These are phyloP conservation scores for Epichloe uncinata DNA, from an alignment of 2,329 filamentous ascomycete genomes.

Conservation along the genomic window DNA sequence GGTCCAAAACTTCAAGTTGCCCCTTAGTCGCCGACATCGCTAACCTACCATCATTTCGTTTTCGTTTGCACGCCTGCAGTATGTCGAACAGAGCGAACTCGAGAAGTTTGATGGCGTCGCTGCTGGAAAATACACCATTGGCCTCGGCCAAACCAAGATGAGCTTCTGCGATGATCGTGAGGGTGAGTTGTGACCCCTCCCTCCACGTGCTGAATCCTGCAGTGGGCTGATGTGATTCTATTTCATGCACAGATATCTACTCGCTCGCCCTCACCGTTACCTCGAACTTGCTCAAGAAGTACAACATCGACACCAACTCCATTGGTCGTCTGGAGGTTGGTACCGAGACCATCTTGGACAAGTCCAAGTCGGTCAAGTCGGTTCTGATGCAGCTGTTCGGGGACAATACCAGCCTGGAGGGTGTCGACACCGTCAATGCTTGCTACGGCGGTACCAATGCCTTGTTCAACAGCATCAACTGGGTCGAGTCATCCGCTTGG, in stretches of 20 bases:
- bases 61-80: slow-evolving; percentile 34
- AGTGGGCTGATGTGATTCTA: slow-evolving; percentile 1
- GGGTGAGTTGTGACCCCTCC: slow-evolving; percentile 37
- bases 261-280: slow-evolving; percentile 68
- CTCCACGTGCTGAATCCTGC: slow-evolving; percentile 4
- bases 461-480: slow-evolving; percentile 72
- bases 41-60: slow-evolving; percentile 11
- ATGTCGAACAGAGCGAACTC: slow-evolving; percentile 70
- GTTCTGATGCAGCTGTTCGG: slow-evolving; percentile 79
- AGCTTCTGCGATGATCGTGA: slow-evolving; percentile 84
- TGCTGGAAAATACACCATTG: slow-evolving; percentile 79
- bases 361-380: slow-evolving; percentile 84
- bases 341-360: slow-evolving; percentile 76
- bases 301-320: slow-evolving; percentile 65
- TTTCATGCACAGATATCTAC: slow-evolving; percentile 57
- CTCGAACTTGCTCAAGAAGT: slow-evolving; percentile 68
- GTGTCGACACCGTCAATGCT: slow-evolving; percentile 71
- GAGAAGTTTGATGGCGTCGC: slow-evolving; percentile 79
- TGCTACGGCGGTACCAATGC: slow-evolving; percentile 83
- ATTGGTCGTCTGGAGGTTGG: slow-evolving; percentile 75
- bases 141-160: slow-evolving; percentile 84
- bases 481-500: slow-evolving; percentile 78
- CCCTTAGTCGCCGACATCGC: slow-evolving; percentile 12
- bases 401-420: slow-evolving; percentile 74
- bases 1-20: slow-evolving; percentile 4